A percentile compares a stretch with the other conserved stretches of the same genome.
phyloP scores from a whole-genome alignment of 495 filamentous ascomycete species.

The Lasiosphaeria hispida region DNA sequence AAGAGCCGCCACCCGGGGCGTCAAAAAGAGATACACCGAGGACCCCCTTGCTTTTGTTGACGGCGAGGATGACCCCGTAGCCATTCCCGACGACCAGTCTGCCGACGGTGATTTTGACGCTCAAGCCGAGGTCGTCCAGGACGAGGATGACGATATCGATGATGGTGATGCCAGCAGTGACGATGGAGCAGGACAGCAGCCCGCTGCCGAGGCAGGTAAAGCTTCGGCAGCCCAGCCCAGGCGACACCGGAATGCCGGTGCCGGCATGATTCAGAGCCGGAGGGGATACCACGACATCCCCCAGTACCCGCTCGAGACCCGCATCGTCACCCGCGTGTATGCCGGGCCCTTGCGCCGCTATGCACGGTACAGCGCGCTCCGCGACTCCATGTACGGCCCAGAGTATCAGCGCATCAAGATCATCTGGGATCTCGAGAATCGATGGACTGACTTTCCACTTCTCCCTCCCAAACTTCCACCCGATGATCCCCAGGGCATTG shows the following conservation, averaged over 20 bases:
- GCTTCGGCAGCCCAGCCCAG: conserved; percentile 17
- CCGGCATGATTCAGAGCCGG: conserved; percentile 26
- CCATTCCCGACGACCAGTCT: conserved; percentile 10
- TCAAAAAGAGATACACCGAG: conserved; percentile 27
- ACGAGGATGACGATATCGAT: conserved; percentile 21
- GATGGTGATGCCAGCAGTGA: conserved; percentile 17
- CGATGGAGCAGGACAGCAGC: conserved; percentile 18
- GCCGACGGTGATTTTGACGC: conserved; percentile 26
- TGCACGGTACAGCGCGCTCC: conserved; percentile 40
- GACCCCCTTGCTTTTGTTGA: conserved; percentile 22
- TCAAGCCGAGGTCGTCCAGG: conserved; percentile 7
- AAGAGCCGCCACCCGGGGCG: conserved; percentile 16
- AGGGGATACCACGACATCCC: conserved; percentile 38
- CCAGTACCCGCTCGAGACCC: conserved; percentile 43
- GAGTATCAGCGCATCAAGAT: conserved; percentile 35
- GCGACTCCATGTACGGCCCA: conserved; percentile 46
- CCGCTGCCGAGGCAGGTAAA: conserved; percentile 9
- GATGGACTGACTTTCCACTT: conserved; percentile 39
- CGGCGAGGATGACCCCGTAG: conserved; percentile 25
- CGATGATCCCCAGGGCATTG: conserved; percentile 25
- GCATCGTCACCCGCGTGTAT: conserved; percentile 46
- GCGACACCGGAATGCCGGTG: conserved; percentile 19
- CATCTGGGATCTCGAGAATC: conserved; percentile 38
- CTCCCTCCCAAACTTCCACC: conserved; percentile 36
- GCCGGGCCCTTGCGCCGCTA: conserved; percentile 45